Evolutionary conservation across 495 filamentous ascomycete genomes (phyloP).

Genomic region (Chaetomidium leptoderma): DNA sequence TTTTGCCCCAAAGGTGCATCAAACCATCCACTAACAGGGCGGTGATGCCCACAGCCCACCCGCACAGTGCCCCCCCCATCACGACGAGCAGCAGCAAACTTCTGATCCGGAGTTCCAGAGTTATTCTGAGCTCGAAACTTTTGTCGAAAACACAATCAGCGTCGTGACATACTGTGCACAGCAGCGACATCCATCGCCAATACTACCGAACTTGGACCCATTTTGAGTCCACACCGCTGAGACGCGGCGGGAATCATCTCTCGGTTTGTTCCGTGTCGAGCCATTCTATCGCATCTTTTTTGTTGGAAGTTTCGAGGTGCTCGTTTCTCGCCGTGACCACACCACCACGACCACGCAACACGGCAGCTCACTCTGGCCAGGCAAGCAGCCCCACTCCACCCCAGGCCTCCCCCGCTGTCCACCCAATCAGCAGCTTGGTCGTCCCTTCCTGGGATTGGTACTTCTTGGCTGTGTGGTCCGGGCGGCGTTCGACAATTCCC

Average conservation of each 20-base stretch:
- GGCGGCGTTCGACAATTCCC: slow-evolving; percentile 26
- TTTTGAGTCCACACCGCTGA: no score
- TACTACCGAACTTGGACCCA: no score
- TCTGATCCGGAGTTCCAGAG: no score
- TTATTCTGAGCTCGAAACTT: no score
- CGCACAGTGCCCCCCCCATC: slow-evolving; percentile 1
- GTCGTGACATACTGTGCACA: no score
- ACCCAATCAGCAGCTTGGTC: slow-evolving; percentile 20
- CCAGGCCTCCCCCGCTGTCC: not conserved
- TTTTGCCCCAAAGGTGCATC: not conserved
- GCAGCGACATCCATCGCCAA: no score
- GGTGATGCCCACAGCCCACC: slow-evolving; percentile 4
- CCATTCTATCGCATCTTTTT: slow-evolving; percentile 11
- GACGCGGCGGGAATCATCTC: not conserved
- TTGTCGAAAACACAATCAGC: no score
- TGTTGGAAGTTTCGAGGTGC: slow-evolving; percentile 9
- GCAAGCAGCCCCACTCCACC: slow-evolving; percentile 16
- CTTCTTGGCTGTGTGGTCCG: slow-evolving; percentile 20
- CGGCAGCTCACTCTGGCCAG: slow-evolving; percentile 12
- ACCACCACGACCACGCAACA: not conserved
- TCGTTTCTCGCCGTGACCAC: slow-evolving; percentile 17
- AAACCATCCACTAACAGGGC: not conserved
- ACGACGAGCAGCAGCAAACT: not conserved
- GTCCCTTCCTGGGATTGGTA: slow-evolving; percentile 18
- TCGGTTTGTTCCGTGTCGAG: slow-evolving; percentile 4